These are phyloP conservation scores for Aureobasidium mangrovei DNA, from an alignment of 2,329 filamentous ascomycete species.

Conservation along the genomic window DNA sequence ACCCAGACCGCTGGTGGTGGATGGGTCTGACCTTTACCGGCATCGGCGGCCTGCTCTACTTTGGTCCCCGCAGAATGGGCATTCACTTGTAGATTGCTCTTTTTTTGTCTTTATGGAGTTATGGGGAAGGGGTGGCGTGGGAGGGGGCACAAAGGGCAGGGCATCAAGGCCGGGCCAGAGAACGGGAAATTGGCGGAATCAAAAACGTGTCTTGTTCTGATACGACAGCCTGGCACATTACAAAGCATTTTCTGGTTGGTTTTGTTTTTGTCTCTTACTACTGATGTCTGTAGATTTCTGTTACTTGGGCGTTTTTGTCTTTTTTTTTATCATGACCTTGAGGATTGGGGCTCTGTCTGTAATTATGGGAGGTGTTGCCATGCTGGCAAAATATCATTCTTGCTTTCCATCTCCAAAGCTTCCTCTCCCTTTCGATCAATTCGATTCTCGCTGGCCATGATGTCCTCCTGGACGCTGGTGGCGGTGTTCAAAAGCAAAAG, in stretches of 20 bases:
- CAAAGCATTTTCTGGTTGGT: background rate
- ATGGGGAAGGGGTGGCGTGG: too few relatives aligned
- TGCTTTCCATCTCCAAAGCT: background rate
- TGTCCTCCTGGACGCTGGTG: too few relatives aligned
- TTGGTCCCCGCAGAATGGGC: slow-evolving; percentile 30
- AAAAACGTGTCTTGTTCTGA: too few relatives aligned
- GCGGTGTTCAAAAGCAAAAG: too few relatives aligned
- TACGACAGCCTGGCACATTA: background rate
- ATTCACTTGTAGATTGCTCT: background rate
- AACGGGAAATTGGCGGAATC: too few relatives aligned
- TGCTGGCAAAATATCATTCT: background rate
- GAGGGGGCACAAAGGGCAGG: too few relatives aligned
- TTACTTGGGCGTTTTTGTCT: background rate
- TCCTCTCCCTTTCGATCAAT: background rate
- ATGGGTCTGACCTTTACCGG: slow-evolving; percentile 41
- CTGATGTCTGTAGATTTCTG: background rate
- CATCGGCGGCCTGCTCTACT: slow-evolving; percentile 40
- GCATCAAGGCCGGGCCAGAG: too few relatives aligned
- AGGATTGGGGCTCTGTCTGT: background rate
- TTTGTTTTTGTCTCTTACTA: background rate
- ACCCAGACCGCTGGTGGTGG: slow-evolving; percentile 43
- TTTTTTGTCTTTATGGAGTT: too few relatives aligned
- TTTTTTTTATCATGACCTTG: background rate
- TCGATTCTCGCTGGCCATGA: too few relatives aligned
- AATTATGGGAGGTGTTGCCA: slow-evolving; percentile 1